Evolutionary conservation across 2,329 filamentous ascomycete genomes (phyloP).

Genomic region (Cladosporium halotolerans): DNA sequence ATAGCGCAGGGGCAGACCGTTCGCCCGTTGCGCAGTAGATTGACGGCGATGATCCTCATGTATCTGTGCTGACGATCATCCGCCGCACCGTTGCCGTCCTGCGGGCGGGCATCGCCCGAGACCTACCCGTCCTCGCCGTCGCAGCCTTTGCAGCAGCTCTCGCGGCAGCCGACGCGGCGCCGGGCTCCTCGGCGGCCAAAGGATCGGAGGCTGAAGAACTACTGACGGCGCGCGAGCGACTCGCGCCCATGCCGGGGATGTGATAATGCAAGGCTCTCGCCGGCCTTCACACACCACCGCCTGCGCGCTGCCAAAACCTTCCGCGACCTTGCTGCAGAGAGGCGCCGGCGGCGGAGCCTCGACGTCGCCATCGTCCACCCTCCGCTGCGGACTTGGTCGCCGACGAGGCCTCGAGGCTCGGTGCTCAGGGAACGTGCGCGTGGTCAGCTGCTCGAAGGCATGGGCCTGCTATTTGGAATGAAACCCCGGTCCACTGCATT

Average conservation of each 20-base stretch:
- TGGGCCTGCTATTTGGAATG: slow-evolving; percentile 10
- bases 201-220: background rate
- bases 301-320: no score
- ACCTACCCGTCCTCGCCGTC: no score
- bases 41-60: slow-evolving; percentile 27
- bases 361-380: background rate
- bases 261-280: slow-evolving; percentile 3
- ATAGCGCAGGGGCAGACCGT: slow-evolving; percentile 10
- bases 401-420: background rate
- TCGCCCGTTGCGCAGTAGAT: slow-evolving; percentile 6
- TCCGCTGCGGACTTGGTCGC: slow-evolving; percentile 5
- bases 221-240: background rate
- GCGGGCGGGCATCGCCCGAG: background rate
- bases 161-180: no score
- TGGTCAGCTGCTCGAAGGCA: slow-evolving; percentile 7
- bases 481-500: slow-evolving; percentile 8
- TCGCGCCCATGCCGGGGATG: background rate
- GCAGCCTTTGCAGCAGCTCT: no score
- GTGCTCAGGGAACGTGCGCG: slow-evolving; percentile 6
- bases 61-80: slow-evolving; percentile 24
- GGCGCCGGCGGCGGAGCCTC: no score
- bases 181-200: no score
- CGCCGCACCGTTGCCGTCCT: slow-evolving; percentile 21
- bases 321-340: no score
- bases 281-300: background rate